phyloP scores from a whole-genome alignment of 2,329 filamentous ascomycete species.

The Neonectria sp. region DNA sequence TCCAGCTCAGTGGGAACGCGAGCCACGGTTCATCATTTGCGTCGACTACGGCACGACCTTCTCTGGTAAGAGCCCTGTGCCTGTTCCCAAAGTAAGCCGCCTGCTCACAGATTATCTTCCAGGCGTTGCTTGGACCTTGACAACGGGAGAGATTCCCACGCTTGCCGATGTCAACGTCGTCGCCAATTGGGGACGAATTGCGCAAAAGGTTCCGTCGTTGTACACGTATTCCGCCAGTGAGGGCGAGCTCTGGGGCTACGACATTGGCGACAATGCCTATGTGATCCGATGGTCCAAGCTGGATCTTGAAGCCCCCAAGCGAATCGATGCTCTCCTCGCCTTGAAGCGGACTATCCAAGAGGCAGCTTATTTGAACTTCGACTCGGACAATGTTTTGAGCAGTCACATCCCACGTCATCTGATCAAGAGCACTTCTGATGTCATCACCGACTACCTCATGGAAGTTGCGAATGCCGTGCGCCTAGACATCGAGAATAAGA shows the following conservation, averaged over 20 bases:
- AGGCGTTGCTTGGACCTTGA: constrained; percentile 33
- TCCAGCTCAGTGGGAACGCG: constrained; percentile 1
- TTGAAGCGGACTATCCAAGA: constrained; percentile 29
- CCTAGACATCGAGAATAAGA: constrained; percentile 21
- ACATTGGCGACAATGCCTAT: constrained; percentile 29
- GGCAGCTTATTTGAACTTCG: constrained; percentile 16
- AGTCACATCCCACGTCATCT: constrained; percentile 28
- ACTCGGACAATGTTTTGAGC: background rate
- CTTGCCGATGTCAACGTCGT: constrained; percentile 30
- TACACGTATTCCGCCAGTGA: constrained; percentile 30
- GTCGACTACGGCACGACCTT: constrained; percentile 36
- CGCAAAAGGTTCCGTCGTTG: constrained; percentile 28
- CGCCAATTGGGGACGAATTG: constrained; percentile 22
- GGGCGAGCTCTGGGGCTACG: constrained; percentile 28
- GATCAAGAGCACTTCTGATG: constrained; percentile 26
- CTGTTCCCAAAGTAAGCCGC: background rate
- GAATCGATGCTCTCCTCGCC: constrained; percentile 20
- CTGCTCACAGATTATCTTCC: background rate
- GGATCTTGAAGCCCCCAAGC: constrained; percentile 20
- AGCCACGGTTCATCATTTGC: constrained; percentile 29
- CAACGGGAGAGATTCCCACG: constrained; percentile 9
- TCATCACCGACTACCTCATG: constrained; percentile 29
- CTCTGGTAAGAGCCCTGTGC: constrained; percentile 8
- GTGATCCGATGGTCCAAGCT: constrained; percentile 35
- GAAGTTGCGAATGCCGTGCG: constrained; percentile 21